Conservation (phyloP, 441 rosid genomes). For the Breynia disticha region DNA sequence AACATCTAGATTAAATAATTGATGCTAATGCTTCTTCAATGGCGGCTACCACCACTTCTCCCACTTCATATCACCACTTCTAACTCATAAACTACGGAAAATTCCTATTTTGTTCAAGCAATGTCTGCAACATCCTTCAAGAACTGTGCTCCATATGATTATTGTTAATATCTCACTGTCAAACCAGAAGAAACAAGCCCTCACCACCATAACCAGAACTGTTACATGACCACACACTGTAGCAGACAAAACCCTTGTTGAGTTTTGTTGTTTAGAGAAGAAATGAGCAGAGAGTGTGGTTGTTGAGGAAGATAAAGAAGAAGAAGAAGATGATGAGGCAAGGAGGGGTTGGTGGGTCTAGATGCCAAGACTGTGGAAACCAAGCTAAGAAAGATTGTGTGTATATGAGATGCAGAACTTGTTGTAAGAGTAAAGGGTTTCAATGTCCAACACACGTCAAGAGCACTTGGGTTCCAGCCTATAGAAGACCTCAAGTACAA, state of each 20-base stretch:
- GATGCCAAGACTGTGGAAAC: conserved; percentile 87
- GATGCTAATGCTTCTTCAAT: neutral
- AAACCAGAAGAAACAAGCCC: too few species aligned
- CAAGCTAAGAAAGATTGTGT: conserved; percentile 81
- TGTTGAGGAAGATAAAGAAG: neutral
- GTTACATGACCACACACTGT: too few species aligned
- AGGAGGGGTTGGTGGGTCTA: conserved; percentile 26
- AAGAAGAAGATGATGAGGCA: conserved; percentile 20
- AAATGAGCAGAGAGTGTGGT: neutral
- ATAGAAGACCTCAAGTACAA: conserved; percentile 47
- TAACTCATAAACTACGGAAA: too few species aligned
- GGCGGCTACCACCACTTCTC: neutral
- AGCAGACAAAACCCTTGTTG: neutral
- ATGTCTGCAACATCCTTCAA: too few species aligned
- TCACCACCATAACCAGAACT: too few species aligned
- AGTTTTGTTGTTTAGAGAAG: neutral
- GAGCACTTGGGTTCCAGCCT: conserved; percentile 95
- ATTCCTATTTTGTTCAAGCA: too few species aligned
- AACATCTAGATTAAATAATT: too few species aligned
- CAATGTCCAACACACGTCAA: conserved; percentile 76
- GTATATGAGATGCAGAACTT: conserved; percentile 80
- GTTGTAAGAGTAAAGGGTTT: conserved; percentile 83
- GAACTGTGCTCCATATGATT: too few species aligned
- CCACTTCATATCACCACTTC: neutral
- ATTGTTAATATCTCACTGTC: too few species aligned